Evolutionary conservation across 2,329 filamentous ascomycete species (phyloP), one percentile per base, ranked within the genome.

Genomic region (Rhinocladiella similis): DNA sequence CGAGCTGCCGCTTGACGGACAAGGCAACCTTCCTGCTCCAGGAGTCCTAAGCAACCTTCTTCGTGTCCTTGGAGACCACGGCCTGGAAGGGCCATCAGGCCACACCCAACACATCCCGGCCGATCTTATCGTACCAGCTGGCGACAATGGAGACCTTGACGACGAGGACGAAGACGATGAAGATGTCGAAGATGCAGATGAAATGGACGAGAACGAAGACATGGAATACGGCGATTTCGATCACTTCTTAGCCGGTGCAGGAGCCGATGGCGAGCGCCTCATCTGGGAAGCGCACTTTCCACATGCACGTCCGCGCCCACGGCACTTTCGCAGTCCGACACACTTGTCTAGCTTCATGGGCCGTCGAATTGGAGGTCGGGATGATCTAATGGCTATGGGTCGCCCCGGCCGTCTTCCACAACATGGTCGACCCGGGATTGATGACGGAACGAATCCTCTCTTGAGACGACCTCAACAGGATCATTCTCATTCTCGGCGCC

Each of bases 401-500:
- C 54, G 55, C 19, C 20, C 60, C 41, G 54, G 57, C 33, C 60
- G 61, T 18, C 51, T 55, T 35, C 27, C 52, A 53, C 59, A 73
- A 76, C 6, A 81, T 46, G 76, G 75, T 18, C 77, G 81, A 29
- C 75, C 82, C 50, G 79, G 79, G 25, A 80, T 82, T 33, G 91
- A 96, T 62, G 92, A 97, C 69, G 91, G 91, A 3, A 80, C 86
- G 19, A 97, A 97, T 68, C 93, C 93, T 42, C 79, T 97, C 12
- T 83, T 97, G 52, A 88, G 91, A 62, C 87, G 90, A 54, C 72
- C 73, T 45, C 54, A 58, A 38, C 52, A 46, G n/a, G 45, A 74
- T 70, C 51, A 70, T 69, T 47, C 64, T 65, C 22, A 63, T 66
- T 54, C 20, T 27, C 41, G 42, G 9, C 41, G 56, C 49, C 9